These are phyloP conservation scores for Coniochaeta hoffmannii DNA, from an alignment of 2,329 filamentous ascomycete species.

Conservation along the genomic window DNA sequence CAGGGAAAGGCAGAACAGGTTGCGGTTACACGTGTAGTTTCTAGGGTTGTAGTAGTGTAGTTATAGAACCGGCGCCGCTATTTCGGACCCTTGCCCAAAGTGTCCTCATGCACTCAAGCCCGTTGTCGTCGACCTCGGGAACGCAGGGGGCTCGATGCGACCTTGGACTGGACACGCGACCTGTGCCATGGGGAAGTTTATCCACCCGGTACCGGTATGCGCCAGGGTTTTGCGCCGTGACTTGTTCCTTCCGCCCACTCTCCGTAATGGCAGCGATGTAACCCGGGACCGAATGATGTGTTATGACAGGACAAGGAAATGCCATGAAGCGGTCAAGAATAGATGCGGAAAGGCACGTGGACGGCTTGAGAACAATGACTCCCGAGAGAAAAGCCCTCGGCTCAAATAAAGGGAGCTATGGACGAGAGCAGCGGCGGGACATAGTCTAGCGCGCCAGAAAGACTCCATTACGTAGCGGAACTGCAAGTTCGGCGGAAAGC, in stretches of 20 bases:
- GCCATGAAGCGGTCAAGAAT: neutral
- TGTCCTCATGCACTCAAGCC: neutral
- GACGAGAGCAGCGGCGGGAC: neutral
- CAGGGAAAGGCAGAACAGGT: neutral
- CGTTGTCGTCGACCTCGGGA: neutral
- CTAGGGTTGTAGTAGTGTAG: neutral
- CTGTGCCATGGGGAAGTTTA: neutral
- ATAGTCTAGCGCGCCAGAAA: neutral
- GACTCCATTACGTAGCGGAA: neutral
- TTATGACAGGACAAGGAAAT: neutral
- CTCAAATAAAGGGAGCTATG: neutral
- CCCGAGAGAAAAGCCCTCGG: neutral
- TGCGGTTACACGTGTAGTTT: neutral
- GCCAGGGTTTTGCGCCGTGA: neutral
- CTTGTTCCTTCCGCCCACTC: neutral
- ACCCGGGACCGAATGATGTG: neutral
- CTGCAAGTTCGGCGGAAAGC: neutral
- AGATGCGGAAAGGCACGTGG: neutral
- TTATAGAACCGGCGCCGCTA: neutral
- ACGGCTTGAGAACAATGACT: neutral
- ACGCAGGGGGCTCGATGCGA: neutral
- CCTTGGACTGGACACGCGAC: neutral
- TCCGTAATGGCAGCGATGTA: neutral
- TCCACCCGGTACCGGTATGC: neutral
- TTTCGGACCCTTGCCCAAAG: neutral